Percentiles rank a stretch among this genome's conserved stretches.
Evolutionary conservation across 1,284 basidiomycete species (phyloP).

Genomic region (Cutaneotrichosporon cavernicola): DNA sequence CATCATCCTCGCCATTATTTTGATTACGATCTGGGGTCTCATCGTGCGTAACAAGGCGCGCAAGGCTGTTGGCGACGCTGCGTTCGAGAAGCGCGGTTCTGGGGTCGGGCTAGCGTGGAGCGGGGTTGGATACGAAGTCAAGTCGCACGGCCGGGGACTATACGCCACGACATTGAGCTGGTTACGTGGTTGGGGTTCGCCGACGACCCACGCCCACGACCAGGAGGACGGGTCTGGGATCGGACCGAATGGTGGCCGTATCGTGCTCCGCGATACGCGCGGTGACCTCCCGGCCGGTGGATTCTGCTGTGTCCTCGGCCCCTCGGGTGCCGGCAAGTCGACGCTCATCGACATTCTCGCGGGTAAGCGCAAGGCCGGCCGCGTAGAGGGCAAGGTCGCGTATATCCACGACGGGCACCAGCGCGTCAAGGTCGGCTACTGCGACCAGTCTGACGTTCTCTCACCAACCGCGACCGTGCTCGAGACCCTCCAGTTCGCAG

Average conservation of each 20-base stretch:
- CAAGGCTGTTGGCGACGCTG: conserved; percentile 48
- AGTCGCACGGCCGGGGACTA: conserved; percentile 13
- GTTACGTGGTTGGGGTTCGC: conserved; percentile 33
- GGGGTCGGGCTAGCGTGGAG: conserved; percentile 69
- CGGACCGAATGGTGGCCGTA: conserved; percentile 58
- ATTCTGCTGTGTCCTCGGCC: conserved; percentile 82
- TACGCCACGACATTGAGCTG: conserved; percentile 21
- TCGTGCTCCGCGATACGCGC: conserved; percentile 69
- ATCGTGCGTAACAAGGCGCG: conserved; percentile 64
- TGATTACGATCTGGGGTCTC: conserved; percentile 63
- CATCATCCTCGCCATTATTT: conserved; percentile 62
- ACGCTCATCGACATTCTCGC: conserved; percentile 81
- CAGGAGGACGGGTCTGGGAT: conserved; percentile 8
- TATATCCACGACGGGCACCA: conserved; percentile 47
- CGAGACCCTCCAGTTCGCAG: conserved; percentile 80
- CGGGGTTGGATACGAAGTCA: conserved; percentile 63
- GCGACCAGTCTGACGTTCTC: conserved; percentile 77
- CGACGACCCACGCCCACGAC: neutral
- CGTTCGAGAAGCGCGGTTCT: conserved; percentile 33
- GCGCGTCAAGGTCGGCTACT: conserved; percentile 65
- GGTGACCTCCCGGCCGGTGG: conserved; percentile 71
- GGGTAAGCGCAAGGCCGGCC: conserved; percentile 69
- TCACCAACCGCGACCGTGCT: conserved; percentile 74
- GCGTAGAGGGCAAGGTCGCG: conserved; percentile 55
- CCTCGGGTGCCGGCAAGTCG: conserved; percentile 80